Conservation (phyloP, 1,139 yeast genomes). For the Eremothecium coryli region DNA sequence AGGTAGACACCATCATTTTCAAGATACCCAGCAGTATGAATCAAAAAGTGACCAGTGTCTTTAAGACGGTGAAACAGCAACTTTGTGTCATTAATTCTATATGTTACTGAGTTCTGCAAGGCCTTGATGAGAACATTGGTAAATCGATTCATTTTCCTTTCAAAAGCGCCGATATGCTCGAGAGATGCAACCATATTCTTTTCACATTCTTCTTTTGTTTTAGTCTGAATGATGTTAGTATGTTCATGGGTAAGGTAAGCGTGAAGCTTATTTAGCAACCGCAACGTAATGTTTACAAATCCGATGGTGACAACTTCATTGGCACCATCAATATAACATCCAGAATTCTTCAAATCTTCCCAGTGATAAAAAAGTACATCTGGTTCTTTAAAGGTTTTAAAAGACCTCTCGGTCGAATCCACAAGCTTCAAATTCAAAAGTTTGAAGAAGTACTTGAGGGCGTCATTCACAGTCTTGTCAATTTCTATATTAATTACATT, state of each 20-base stretch:
- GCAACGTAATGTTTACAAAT: constrained; percentile 54
- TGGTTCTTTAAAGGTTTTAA: constrained; percentile 84
- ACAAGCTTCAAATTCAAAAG: constrained; percentile 67
- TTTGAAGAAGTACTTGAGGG: constrained; percentile 64
- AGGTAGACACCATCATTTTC: constrained; percentile 57
- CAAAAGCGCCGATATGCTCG: constrained; percentile 76
- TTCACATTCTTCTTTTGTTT: constrained; percentile 50
- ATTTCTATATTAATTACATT: constrained; percentile 61
- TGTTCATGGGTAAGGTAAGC: constrained; percentile 67
- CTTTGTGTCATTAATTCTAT: constrained; percentile 50
- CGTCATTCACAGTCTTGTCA: constrained; percentile 63
- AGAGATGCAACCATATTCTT: constrained; percentile 77
- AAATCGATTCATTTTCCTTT: constrained; percentile 77
- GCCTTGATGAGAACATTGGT: constrained; percentile 58
- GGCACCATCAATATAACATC: constrained; percentile 72
- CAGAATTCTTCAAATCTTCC: constrained; percentile 65
- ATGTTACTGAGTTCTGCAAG: constrained; percentile 69
- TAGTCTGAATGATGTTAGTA: constrained; percentile 48
- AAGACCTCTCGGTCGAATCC: constrained; percentile 64
- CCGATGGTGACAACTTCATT: constrained; percentile 76
- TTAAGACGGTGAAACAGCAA: constrained; percentile 43
- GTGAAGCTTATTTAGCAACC: constrained; percentile 59
- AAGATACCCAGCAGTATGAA: constrained; percentile 57
- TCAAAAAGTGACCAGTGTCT: constrained; percentile 65
- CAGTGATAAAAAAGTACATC: constrained; percentile 79